A percentile compares a stretch with the other conserved stretches of the same genome.
Conservation (phyloP, 1,284 basidiomycete species). For the Trichosporon inkin region DNA sequence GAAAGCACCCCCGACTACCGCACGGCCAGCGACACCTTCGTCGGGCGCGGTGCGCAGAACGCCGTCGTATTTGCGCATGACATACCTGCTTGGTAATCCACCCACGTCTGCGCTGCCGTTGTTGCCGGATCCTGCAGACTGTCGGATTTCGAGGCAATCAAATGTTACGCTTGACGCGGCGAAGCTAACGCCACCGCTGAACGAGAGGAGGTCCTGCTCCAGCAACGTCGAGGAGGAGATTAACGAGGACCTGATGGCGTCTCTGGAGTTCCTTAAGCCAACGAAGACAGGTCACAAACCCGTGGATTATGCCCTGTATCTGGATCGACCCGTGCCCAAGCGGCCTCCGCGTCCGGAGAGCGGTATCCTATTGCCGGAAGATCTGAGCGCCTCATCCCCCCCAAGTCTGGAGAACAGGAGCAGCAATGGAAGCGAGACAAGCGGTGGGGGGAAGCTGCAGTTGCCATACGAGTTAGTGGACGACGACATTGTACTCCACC, state of each 20-base stretch:
- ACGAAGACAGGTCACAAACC: not conserved
- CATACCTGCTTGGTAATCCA: not conserved
- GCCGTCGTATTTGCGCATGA: slow-evolving; percentile 1
- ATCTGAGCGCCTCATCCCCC: not conserved
- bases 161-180: not conserved
- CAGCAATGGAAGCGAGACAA: not conserved
- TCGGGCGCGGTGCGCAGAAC: not conserved
- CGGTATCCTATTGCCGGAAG: not conserved
- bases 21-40: not conserved
- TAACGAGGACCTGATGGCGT: not conserved
- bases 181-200: not conserved
- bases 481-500: not conserved
- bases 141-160: not conserved
- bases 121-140: not conserved
- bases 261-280: not conserved
- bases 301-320: not conserved
- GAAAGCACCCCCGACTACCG: not conserved
- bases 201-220: not conserved
- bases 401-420: no score
- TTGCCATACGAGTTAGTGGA: slow-evolving; percentile 1
- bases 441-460: not conserved
- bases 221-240: not conserved
- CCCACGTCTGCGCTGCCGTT: not conserved
- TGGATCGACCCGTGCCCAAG: not conserved
- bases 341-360: not conserved